Base-by-base conservation (phyloP, 768 basidiomycete genomes). In the Termitomyces sp. region DNA sequence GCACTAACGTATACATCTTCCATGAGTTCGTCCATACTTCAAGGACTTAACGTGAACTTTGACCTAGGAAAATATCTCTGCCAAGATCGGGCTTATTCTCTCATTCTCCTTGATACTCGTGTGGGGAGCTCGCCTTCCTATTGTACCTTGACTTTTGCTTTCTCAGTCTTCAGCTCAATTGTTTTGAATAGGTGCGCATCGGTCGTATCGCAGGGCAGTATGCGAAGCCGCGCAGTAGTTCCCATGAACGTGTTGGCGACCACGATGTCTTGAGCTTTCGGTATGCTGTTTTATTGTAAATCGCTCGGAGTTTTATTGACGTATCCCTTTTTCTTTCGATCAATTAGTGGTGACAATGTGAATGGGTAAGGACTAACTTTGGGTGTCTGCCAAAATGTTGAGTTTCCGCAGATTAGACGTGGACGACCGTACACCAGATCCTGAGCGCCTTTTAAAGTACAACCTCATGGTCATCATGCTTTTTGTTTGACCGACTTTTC, bases 191-290 rank as follows among this genome's bases (percentile, higher is more conserved):
- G 88, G 80, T 90, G 51, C 85, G 91, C 34, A 84, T 94, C 52
- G 92, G 92, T 6, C 84, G 97, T 12, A 98, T 98, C 60, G 97
- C 95, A 0, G 96, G 96, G 0, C 95, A 97, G 69, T 97, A 96
- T 63, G 94, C 95, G 16, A 97, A 96, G 69, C 97, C 96, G 1
- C 80, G 96, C 55, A 92, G 89, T 65, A 94, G 89, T 66, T 74
- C 77, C 12, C 91, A 81, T 13, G 96, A 99, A 70, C 84, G 79
- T 58, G 78, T 95, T 9, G 86, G 83, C 16, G 87, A 86, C 48
- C 80, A 76, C 32, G 83, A 92, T 63, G 88, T 98, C 0, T 72
- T 87, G 51, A 95, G 90, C 69, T 98, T 98, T 71, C 81, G 92
- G 92, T 91, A 56, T 18, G 81, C 70, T n/a, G 36, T 39, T 26